phyloP scores from a whole-genome alignment of 2,329 filamentous ascomycete genomes.

The Diplodia mutila region DNA sequence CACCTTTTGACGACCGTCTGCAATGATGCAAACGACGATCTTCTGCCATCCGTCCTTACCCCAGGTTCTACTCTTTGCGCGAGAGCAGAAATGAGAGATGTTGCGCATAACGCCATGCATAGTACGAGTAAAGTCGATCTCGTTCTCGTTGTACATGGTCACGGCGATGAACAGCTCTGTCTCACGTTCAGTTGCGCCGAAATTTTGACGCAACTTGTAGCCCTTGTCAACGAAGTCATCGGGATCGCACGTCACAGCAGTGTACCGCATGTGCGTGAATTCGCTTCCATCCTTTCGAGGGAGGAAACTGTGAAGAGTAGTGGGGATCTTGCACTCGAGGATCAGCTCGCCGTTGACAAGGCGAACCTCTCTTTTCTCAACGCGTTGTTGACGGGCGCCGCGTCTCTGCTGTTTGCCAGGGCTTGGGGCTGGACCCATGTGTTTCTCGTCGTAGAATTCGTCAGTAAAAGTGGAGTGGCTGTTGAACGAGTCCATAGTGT shows the following conservation, averaged over 20 bases:
- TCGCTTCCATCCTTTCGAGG: conserved; percentile 91
- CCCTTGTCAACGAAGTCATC: conserved; percentile 88
- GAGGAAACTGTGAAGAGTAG: conserved; percentile 95
- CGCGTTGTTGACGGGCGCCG: conserved; percentile 83
- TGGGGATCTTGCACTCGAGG: conserved; percentile 98
- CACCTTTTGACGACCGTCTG: conserved; percentile 90
- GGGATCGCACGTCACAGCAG: conserved; percentile 95
- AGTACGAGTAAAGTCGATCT: conserved; percentile 92
- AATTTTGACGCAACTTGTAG: conserved; percentile 91
- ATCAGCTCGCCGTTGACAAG: conserved; percentile 98
- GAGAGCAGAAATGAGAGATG: conserved; percentile 92
- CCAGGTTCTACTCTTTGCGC: conserved; percentile 92
- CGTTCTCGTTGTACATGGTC: conserved; percentile 99
- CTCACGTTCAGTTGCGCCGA: conserved; percentile 80
- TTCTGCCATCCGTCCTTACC: conserved; percentile 98
- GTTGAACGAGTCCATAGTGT: conserved; percentile 66
- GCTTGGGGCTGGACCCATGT: conserved; percentile 81
- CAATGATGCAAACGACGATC: conserved; percentile 96
- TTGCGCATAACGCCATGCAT: conserved; percentile 99
- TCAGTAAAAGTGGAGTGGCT: conserved; percentile 65
- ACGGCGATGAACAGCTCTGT: conserved; percentile 96
- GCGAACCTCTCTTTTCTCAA: conserved; percentile 90
- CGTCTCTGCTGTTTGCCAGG: conserved; percentile 83
- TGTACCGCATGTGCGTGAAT: conserved; percentile 99
- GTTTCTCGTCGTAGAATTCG: conserved; percentile 59